phyloP scores from a whole-genome alignment of 495 filamentous ascomycete species.

The Oidiodendron maius region DNA sequence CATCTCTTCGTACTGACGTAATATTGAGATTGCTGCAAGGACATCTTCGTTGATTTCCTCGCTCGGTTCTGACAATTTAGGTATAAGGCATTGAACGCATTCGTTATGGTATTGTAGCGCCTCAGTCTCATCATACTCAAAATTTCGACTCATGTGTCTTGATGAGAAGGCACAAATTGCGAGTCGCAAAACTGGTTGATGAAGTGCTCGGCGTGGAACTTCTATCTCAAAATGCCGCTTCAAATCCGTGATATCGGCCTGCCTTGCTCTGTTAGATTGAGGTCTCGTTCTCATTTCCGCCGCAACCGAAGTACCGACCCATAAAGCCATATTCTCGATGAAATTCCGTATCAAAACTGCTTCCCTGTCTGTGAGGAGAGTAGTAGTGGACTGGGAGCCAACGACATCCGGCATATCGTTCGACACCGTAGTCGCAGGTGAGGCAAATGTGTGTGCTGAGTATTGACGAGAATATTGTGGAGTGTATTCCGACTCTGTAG shows the following conservation, averaged over 20 bases:
- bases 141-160: constrained; percentile 16
- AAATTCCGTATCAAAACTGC: too few relatives aligned
- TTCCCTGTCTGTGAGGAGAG: too few relatives aligned
- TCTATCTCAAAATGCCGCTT: constrained; percentile 20
- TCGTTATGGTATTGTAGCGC: constrained; percentile 22
- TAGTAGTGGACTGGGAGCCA: too few relatives aligned
- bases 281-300: too few relatives aligned
- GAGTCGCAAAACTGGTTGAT: constrained; percentile 23
- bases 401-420: too few relatives aligned
- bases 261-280: too few relatives aligned
- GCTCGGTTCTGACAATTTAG: not conserved
- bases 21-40: not conserved
- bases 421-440: too few relatives aligned
- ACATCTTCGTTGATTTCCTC: not conserved
- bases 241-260: constrained; percentile 6
- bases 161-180: constrained; percentile 26
- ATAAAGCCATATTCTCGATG: too few relatives aligned
- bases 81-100: constrained; percentile 17
- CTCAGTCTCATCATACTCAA: constrained; percentile 12
- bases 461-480: too few relatives aligned
- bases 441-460: too few relatives aligned
- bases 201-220: constrained; percentile 25
- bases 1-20: not conserved
- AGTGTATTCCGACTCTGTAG: too few relatives aligned
- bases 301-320: too few relatives aligned